A percentile compares a stretch with the other conserved stretches of the same genome.
These are phyloP conservation scores for Ganoderma meredithae DNA, from an alignment of 1,284 basidiomycete species.

Conservation along the genomic window DNA sequence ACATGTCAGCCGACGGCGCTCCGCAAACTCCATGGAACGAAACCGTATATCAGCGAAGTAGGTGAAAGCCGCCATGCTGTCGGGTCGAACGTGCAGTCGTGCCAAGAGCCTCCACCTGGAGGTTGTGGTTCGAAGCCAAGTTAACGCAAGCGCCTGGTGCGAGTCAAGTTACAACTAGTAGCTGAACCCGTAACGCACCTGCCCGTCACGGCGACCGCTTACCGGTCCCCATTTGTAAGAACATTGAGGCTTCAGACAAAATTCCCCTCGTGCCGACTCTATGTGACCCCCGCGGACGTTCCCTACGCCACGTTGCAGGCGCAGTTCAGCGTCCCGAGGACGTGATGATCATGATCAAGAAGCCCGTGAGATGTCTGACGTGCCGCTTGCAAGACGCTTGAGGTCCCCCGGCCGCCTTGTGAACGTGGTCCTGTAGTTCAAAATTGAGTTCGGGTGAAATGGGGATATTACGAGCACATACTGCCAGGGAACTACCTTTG, in stretches of 20 bases:
- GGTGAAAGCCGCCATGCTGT: background rate
- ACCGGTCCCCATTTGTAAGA: background rate
- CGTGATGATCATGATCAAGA: background rate
- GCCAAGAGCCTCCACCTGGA: background rate
- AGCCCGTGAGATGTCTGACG: background rate
- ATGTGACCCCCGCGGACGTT: background rate
- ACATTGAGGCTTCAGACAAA: background rate
- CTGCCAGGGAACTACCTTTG: too few relatives aligned
- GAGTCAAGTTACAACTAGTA: background rate
- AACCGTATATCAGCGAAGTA: background rate
- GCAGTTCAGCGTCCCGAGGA: background rate
- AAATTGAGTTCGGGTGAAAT: too few relatives aligned
- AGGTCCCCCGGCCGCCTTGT: background rate
- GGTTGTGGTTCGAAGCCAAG: constrained; percentile 9
- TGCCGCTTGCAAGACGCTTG: background rate
- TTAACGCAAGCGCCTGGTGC: background rate
- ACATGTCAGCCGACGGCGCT: background rate
- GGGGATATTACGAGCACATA: too few relatives aligned
- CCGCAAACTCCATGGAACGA: background rate
- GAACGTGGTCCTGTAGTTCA: background rate
- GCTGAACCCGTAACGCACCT: background rate
- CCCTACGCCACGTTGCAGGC: background rate
- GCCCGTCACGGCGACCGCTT: background rate
- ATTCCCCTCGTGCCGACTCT: background rate
- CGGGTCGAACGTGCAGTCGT: background rate